Evolutionary conservation across 1,139 yeast species (phyloP).

Genomic region (Taiozyma onychis): DNA sequence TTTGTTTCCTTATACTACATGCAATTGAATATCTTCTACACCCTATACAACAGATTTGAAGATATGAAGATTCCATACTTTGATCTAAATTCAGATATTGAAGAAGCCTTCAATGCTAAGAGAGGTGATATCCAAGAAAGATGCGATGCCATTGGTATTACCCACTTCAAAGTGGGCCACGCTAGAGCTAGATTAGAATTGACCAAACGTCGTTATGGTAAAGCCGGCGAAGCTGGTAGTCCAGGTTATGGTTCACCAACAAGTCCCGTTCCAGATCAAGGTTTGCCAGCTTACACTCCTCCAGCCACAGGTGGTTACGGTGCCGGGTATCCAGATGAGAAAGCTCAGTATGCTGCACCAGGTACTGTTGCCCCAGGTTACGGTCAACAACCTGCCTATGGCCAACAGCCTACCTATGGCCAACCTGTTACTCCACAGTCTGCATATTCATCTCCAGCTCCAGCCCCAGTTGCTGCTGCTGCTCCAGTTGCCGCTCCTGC

Average conservation of each 20-base stretch:
- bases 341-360: conserved; percentile 20
- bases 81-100: conserved; percentile 76
- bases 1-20: conserved; percentile 93
- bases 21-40: conserved; percentile 96
- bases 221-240: conserved; percentile 34
- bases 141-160: conserved; percentile 78
- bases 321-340: conserved; percentile 23
- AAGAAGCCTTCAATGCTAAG: conserved; percentile 71
- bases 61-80: conserved; percentile 96
- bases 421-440: conserved; percentile 25
- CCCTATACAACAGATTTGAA: conserved; percentile 84
- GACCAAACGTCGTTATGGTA: conserved; percentile 71
- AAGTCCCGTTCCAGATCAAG: conserved; percentile 22
- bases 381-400: conserved; percentile 23
- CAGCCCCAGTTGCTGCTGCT: conserved; percentile 21
- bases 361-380: conserved; percentile 15
- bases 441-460: conserved; percentile 15
- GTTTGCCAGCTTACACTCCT: conserved; percentile 27
- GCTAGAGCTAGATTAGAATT: conserved; percentile 80
- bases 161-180: conserved; percentile 86
- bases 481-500: conserved; percentile 27
- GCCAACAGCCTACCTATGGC: conserved; percentile 23
- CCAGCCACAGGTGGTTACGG: conserved; percentile 24
- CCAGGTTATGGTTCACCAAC: conserved; percentile 29
- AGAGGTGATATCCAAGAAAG: conserved; percentile 89